Percentiles rank a stretch among this genome's conserved stretches.
Evolutionary conservation across 2,329 filamentous ascomycete species (phyloP).

Genomic region (Fusarium sp.): DNA sequence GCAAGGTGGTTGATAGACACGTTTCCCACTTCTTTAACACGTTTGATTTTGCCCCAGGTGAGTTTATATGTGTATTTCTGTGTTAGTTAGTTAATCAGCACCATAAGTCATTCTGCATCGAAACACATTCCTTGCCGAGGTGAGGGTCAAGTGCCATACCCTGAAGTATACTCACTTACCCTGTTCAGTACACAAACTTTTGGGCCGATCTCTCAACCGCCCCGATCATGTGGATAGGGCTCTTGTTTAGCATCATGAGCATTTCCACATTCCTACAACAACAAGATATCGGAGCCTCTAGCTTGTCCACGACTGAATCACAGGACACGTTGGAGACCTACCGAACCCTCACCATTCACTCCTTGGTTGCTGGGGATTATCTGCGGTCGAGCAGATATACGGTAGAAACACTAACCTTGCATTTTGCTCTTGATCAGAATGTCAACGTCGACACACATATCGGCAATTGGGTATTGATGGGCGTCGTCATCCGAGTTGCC

Average conservation of each 20-base stretch:
- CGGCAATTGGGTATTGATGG: conserved; percentile 29
- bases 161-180: background rate
- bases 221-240: conserved; percentile 17
- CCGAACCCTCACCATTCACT: conserved; percentile 31
- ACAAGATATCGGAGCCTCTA: background rate
- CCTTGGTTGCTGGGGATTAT: conserved; percentile 30
- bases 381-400: conserved; percentile 26
- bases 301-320: background rate
- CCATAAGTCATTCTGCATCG: background rate
- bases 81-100: too few relatives aligned
- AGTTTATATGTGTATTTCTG: too few relatives aligned
- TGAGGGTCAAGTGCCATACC: background rate
- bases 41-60: conserved; percentile 26
- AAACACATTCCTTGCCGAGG: background rate
- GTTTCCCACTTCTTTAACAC: conserved; percentile 34
- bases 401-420: conserved; percentile 28
- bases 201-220: background rate
- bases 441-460: conserved; percentile 12
- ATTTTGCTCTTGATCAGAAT: conserved; percentile 33
- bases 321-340: conserved; percentile 19
- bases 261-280: conserved; percentile 7
- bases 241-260: conserved; percentile 14
- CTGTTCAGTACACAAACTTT: background rate
- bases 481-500: conserved; percentile 27
- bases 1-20: conserved; percentile 31